A percentile compares a stretch with the other conserved stretches of the same genome.
Conservation (phyloP, 169 alveolate genomes). For the Besnoitia besnoiti region DNA sequence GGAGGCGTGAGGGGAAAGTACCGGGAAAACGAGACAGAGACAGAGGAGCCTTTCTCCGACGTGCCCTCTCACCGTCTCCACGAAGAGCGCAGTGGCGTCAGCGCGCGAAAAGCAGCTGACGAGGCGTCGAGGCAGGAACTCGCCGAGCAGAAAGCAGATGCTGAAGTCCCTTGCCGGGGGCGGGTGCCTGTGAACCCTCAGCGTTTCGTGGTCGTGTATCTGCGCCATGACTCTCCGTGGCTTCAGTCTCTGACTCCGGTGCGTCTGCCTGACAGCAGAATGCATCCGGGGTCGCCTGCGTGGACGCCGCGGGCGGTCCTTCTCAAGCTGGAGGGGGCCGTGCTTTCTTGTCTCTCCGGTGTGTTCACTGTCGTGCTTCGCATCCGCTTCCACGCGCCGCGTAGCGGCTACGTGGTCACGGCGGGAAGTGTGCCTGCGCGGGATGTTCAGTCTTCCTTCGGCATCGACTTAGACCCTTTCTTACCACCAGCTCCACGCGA, state of each 20-base stretch:
- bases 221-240: slow-evolving; percentile 46
- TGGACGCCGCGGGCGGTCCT: neutral
- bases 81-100: too few species aligned
- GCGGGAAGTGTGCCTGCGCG: neutral
- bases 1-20: neutral
- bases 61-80: too few species aligned
- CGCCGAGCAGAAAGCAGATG: neutral
- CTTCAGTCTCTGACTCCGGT: neutral
- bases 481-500: neutral
- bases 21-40: neutral
- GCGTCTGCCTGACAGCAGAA: neutral
- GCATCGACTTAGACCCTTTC: neutral
- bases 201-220: slow-evolving; percentile 35
- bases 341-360: neutral
- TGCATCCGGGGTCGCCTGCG: neutral
- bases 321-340: neutral
- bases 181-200: neutral
- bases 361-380: neutral
- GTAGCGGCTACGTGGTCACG: neutral
- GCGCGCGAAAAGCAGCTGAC: neutral
- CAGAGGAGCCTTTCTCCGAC: too few species aligned
- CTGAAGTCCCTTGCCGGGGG: neutral
- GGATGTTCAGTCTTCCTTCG: neutral
- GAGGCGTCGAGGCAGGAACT: neutral
- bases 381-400: neutral